A percentile compares a stretch with the other conserved stretches of the same genome.
These are phyloP conservation scores for Triticum monococcum DNA, from an alignment of 176 grass and related monocot genomes.

Conservation along the genomic window DNA sequence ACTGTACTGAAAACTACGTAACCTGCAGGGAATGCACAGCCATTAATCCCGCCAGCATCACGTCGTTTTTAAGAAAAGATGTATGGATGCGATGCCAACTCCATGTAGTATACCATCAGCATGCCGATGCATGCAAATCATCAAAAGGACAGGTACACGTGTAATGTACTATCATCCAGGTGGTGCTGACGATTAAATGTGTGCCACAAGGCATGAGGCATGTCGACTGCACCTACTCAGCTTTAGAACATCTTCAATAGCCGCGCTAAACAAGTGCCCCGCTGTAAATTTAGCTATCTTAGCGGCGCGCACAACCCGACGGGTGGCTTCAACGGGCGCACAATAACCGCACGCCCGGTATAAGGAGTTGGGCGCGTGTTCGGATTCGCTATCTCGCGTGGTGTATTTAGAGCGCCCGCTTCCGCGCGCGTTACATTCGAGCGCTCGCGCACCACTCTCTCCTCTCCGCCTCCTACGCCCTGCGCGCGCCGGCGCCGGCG, in stretches of 20 bases:
- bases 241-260: not conserved
- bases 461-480: too few species aligned
- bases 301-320: too few species aligned
- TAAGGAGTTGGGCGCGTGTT: too few species aligned
- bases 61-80: not conserved
- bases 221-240: not conserved
- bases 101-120: not conserved
- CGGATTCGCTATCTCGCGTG: too few species aligned
- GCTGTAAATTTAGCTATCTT: too few species aligned
- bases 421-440: too few species aligned
- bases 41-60: not conserved
- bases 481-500: too few species aligned
- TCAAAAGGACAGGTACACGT: slow-evolving; percentile 5
- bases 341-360: too few species aligned
- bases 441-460: too few species aligned
- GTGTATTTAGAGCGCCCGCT: too few species aligned
- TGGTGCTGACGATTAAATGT: not conserved
- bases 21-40: not conserved
- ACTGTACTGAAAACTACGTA: not conserved
- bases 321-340: too few species aligned
- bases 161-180: not conserved
- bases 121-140: not conserved
- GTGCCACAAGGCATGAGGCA: not conserved
- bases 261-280: too few species aligned
- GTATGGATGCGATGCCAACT: not conserved